Percentiles rank a stretch among this genome's conserved stretches.
Conservation (phyloP, 225 moss, liverwort and hornwort genomes). For the Neckera pumila region DNA sequence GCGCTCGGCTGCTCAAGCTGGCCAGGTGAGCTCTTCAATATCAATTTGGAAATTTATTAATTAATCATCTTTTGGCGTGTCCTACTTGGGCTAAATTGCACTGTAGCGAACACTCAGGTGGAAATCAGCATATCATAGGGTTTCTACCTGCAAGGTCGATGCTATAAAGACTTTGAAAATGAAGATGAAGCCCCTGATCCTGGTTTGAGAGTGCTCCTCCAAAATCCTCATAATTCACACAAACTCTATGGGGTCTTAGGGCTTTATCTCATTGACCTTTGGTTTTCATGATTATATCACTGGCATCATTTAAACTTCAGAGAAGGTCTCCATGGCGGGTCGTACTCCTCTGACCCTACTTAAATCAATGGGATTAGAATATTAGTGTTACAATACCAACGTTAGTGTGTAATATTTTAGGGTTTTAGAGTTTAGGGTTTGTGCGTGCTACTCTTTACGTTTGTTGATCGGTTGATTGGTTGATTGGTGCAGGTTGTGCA, state of each 20-base stretch:
- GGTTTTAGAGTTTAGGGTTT: background rate
- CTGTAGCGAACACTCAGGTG: background rate
- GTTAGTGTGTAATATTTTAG: too few species aligned
- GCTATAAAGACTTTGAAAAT: too few species aligned
- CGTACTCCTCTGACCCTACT: background rate
- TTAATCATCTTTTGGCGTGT: background rate
- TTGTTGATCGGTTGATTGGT: background rate
- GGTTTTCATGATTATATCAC: background rate
- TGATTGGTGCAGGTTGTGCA: slow-evolving; percentile 29
- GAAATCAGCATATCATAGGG: background rate
- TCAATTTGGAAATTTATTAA: background rate
- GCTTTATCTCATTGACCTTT: background rate
- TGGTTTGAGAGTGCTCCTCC: background rate
- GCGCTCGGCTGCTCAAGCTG: slow-evolving; percentile 74
- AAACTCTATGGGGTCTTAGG: background rate
- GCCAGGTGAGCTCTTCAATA: slow-evolving; percentile 30
- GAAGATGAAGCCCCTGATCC: background rate
- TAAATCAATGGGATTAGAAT: background rate
- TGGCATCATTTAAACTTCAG: background rate
- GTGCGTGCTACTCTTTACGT: background rate
- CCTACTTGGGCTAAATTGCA: background rate
- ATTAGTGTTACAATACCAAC: background rate
- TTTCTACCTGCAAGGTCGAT: background rate
- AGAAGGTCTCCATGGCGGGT: background rate
- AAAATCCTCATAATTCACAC: background rate